Conservation (phyloP, 2,329 filamentous ascomycete genomes). For the Beauveria pseudobassiana region DNA sequence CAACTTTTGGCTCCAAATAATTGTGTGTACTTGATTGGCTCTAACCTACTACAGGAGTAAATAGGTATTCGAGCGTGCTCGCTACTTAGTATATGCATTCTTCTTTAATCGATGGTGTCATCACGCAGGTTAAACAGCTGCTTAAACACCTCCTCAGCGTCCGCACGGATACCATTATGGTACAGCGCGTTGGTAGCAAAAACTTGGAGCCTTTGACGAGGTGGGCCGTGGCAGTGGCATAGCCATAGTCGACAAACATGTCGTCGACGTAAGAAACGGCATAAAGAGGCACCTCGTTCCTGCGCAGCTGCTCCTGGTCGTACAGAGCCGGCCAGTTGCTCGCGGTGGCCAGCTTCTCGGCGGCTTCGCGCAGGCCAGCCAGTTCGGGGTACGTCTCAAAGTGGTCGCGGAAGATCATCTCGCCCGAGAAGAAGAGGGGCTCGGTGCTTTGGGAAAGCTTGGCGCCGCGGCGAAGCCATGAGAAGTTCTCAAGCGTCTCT, state of each 20-base stretch:
- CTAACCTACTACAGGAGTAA: not conserved
- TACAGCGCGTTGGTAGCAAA: slow-evolving; percentile 84
- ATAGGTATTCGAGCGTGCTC: not conserved
- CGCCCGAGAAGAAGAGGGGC: slow-evolving; percentile 75
- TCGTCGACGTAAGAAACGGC: slow-evolving; percentile 78
- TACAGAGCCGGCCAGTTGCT: slow-evolving; percentile 71
- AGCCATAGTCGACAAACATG: slow-evolving; percentile 81
- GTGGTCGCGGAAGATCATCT: slow-evolving; percentile 86
- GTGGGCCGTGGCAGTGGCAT: slow-evolving; percentile 65
- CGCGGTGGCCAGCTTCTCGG: slow-evolving; percentile 60
- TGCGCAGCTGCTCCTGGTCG: slow-evolving; percentile 61
- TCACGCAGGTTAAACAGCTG: slow-evolving; percentile 73
- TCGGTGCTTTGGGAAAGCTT: slow-evolving; percentile 21
- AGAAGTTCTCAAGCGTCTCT: slow-evolving; percentile 40
- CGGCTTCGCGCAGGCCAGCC: slow-evolving; percentile 56
- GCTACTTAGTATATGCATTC: not conserved
- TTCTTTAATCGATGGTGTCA: slow-evolving; percentile 46
- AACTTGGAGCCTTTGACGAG: slow-evolving; percentile 71
- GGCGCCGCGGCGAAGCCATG: slow-evolving; percentile 39
- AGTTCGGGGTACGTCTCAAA: slow-evolving; percentile 77
- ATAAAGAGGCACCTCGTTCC: slow-evolving; percentile 79
- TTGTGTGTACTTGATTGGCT: not conserved
- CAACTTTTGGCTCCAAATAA: not conserved
- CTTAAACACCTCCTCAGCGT: slow-evolving; percentile 67
- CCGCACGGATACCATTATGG: slow-evolving; percentile 71